Percentiles rank a stretch among this genome's conserved stretches.
phyloP scores from a whole-genome alignment of 345 rosid species.

The Stellera chamaejasme region DNA sequence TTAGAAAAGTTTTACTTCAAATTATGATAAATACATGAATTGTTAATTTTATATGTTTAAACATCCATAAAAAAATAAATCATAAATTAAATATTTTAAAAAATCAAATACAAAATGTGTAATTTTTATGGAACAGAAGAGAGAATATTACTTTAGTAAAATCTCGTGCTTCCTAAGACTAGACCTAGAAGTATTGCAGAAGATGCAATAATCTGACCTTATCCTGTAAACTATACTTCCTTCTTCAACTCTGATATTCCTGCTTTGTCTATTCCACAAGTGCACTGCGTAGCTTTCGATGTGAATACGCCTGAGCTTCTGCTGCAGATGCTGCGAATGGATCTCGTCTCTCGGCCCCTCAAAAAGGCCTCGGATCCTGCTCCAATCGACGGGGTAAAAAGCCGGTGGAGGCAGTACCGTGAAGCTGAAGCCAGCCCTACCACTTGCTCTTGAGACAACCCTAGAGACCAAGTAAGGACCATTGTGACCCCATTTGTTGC shows the following conservation, averaged over 20 bases:
- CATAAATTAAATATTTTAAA: too few species aligned
- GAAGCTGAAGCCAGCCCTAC: constrained; percentile 37
- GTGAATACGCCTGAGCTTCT: constrained; percentile 38
- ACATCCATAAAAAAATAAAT: too few species aligned
- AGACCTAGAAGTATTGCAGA: constrained; percentile 42
- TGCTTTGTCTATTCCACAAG: constrained; percentile 87
- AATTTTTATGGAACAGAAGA: too few species aligned
- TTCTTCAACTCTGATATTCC: constrained; percentile 41
- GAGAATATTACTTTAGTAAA: too few species aligned
- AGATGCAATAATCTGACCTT: constrained; percentile 48
- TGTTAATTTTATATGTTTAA: too few species aligned
- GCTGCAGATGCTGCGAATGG: constrained; percentile 38
- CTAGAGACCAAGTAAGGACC: constrained; percentile 91
- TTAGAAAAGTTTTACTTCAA: too few species aligned
- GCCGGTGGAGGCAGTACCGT: constrained; percentile 68
- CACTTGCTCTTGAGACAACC: constrained; percentile 45
- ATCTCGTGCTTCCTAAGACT: not conserved
- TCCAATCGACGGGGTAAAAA: constrained; percentile 90
- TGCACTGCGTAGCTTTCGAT: constrained; percentile 56
- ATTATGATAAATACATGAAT: too few species aligned
- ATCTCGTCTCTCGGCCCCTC: constrained; percentile 28
- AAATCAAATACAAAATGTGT: too few species aligned
- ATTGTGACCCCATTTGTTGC: constrained; percentile 95
- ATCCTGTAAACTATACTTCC: constrained; percentile 58
- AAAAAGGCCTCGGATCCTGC: constrained; percentile 44